These are phyloP conservation scores for Senna tora DNA, from an alignment of 306 rosid species.

Conservation along the genomic window DNA sequence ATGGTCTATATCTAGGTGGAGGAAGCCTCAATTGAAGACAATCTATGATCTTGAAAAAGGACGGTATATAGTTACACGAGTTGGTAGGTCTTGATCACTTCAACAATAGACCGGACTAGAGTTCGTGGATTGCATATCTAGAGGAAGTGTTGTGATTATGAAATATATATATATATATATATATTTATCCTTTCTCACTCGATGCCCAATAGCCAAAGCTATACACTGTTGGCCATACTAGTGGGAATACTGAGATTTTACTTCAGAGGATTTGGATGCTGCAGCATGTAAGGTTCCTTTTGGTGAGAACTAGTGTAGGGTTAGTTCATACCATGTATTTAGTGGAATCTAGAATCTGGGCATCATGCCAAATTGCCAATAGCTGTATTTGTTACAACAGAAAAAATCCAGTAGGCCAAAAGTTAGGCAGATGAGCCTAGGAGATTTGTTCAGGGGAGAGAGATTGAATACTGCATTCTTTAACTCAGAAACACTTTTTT, in stretches of 20 bases:
- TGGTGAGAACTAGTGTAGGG: slow-evolving; percentile 2
- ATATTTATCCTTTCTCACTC: neutral
- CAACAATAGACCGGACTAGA: neutral
- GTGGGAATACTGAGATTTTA: neutral
- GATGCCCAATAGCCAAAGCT: neutral
- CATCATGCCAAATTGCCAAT: neutral
- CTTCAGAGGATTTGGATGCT: slow-evolving; percentile 5
- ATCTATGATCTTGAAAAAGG: slow-evolving; percentile 76
- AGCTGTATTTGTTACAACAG: neutral
- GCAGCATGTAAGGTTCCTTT: neutral
- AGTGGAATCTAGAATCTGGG: neutral
- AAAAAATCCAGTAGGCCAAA: neutral
- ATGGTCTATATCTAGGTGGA: slow-evolving; percentile 71
- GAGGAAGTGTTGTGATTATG: neutral
- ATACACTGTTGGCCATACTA: neutral
- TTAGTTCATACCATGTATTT: neutral
- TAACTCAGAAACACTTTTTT: neutral
- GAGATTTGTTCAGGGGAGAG: neutral
- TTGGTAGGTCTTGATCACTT: slow-evolving; percentile 45
- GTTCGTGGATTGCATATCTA: neutral
- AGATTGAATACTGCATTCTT: slow-evolving; percentile 6
- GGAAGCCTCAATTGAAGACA: slow-evolving; percentile 68
- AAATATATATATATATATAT: neutral
- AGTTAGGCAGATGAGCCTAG: neutral
- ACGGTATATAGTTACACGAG: slow-evolving; percentile 63